These are phyloP conservation scores for Moniliophthora roreri DNA, from an alignment of 1,284 basidiomycete species.

Conservation along the genomic window DNA sequence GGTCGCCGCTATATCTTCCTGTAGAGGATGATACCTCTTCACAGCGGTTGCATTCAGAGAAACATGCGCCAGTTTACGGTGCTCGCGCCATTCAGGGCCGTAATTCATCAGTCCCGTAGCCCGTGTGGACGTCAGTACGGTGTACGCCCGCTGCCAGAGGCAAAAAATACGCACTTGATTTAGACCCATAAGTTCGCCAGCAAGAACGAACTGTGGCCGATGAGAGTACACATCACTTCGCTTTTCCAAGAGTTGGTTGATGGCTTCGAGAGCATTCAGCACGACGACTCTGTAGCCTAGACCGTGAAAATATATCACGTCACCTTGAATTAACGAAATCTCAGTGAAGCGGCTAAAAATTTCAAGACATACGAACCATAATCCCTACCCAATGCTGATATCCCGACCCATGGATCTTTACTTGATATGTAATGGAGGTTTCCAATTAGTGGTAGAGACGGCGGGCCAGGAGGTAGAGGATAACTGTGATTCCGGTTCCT, in stretches of 20 bases:
- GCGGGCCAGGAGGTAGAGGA: too few species aligned
- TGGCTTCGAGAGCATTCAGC: constrained; percentile 30
- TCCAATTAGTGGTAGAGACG: too few species aligned
- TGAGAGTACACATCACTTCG: constrained; percentile 32
- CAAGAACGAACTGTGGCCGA: constrained; percentile 32
- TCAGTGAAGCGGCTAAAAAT: too few species aligned
- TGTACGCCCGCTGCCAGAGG: neutral
- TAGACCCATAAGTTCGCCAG: constrained; percentile 34
- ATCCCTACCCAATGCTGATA: too few species aligned
- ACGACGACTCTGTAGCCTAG: constrained; percentile 29
- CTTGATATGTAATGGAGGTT: too few species aligned
- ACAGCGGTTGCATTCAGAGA: constrained; percentile 23
- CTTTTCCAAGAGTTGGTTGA: constrained; percentile 33
- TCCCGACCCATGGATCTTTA: too few species aligned
- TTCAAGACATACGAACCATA: too few species aligned
- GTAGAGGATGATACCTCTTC: constrained; percentile 24
- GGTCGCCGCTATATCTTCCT: constrained; percentile 20
- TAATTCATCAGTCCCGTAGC: constrained; percentile 23
- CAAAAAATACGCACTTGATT: constrained; percentile 19
- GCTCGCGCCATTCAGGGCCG: constrained; percentile 23
- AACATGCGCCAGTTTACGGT: constrained; percentile 23
- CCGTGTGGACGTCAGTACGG: constrained; percentile 14
- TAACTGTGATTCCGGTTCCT: too few species aligned
- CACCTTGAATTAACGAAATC: constrained; percentile 16
- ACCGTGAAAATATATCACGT: constrained; percentile 26